phyloP scores from a whole-genome alignment of 257 asterid genomes.

The Capsicum chinense region DNA sequence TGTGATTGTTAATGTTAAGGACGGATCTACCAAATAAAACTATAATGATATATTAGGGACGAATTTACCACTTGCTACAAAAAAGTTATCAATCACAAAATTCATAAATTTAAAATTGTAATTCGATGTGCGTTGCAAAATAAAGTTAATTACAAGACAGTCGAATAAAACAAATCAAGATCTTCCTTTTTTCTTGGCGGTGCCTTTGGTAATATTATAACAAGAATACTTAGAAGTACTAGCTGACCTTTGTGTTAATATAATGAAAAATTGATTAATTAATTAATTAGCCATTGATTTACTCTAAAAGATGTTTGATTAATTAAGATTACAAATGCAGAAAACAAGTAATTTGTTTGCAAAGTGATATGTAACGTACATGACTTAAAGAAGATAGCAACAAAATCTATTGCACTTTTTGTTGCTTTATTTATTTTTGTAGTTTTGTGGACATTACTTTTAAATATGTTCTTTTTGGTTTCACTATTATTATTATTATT shows the following conservation, averaged over 20 bases:
- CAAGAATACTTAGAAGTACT: not conserved
- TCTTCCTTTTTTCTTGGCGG: slow-evolving; percentile 5
- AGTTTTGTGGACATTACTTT: slow-evolving; percentile 16
- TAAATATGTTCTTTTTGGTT: slow-evolving; percentile 1
- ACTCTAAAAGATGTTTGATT: not conserved
- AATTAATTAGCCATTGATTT: slow-evolving; percentile 2
- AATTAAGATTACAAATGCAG: slow-evolving; percentile 24
- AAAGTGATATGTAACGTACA: slow-evolving; percentile 28
- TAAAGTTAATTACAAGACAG: not conserved
- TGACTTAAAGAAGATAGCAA: slow-evolving; percentile 25
- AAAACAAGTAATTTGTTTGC: slow-evolving; percentile 25
- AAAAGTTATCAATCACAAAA: not conserved
- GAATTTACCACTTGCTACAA: not conserved
- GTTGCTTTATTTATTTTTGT: not conserved
- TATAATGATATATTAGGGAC: rapidly evolving
- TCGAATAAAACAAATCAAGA: not conserved
- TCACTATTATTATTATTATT: not conserved
- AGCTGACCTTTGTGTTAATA: slow-evolving; percentile 12
- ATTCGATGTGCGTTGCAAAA: not conserved
- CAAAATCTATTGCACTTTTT: slow-evolving; percentile 26
- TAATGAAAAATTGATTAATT: not conserved
- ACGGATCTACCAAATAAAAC: not conserved
- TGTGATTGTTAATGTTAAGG: not conserved
- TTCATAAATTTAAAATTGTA: not conserved
- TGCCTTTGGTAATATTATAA: not conserved